Conservation (phyloP, 768 basidiomycete genomes). For the Agaricus bisporus region DNA sequence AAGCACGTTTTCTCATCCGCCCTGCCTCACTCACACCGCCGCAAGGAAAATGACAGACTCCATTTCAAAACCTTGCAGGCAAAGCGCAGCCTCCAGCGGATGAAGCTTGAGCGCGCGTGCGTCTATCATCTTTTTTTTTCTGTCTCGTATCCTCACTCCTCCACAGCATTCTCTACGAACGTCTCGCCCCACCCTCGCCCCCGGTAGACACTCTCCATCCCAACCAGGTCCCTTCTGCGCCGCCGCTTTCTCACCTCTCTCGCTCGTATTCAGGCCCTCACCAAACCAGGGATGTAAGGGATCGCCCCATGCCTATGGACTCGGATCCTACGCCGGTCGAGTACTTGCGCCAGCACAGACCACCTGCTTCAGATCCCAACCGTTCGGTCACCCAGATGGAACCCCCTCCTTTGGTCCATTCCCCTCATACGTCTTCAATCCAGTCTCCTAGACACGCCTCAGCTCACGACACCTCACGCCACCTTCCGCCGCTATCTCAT, state of each 20-base stretch:
- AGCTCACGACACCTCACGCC: slow-evolving; percentile 37
- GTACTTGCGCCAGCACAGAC: slow-evolving; percentile 43
- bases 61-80: slow-evolving; percentile 75
- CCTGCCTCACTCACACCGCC: slow-evolving; percentile 13
- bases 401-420: slow-evolving; percentile 32
- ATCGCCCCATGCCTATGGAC: slow-evolving; percentile 21
- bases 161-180: slow-evolving; percentile 67
- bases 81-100: slow-evolving; percentile 77
- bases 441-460: slow-evolving; percentile 41
- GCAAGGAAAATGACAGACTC: slow-evolving; percentile 84
- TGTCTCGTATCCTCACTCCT: slow-evolving; percentile 13
- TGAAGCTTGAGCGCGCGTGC: slow-evolving; percentile 86
- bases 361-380: slow-evolving; percentile 36
- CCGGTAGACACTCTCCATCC: slow-evolving; percentile 42
- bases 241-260: slow-evolving; percentile 29
- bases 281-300: slow-evolving; percentile 32
- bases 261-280: slow-evolving; percentile 28
- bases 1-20: slow-evolving; percentile 4
- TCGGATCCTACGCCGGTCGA: slow-evolving; percentile 31
- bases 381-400: slow-evolving; percentile 46
- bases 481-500: slow-evolving; percentile 43
- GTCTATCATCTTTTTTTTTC: slow-evolving; percentile 27
- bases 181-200: slow-evolving; percentile 55
- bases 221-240: slow-evolving; percentile 21
- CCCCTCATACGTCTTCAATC: slow-evolving; percentile 32